Evolutionary conservation across 768 basidiomycete genomes (phyloP).

Genomic region (Kwoniella sp.): DNA sequence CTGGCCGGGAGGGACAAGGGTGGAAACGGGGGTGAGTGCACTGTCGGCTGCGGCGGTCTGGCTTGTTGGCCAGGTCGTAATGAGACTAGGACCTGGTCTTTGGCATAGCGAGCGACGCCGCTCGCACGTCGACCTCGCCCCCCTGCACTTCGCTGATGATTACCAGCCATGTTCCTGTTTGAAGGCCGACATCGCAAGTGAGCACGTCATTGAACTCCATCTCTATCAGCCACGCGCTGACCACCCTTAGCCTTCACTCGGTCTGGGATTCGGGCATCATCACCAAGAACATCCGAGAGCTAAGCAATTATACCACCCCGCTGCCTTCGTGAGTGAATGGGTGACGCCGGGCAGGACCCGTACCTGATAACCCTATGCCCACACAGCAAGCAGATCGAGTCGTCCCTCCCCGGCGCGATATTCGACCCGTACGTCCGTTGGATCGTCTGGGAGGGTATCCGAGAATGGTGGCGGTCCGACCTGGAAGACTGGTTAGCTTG

Average conservation of each 20-base stretch:
- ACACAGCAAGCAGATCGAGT: conserved; percentile 58
- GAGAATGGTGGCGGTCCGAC: conserved; percentile 63
- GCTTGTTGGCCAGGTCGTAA: too few relatives aligned
- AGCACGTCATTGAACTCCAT: conserved; percentile 42
- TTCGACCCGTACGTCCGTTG: conserved; percentile 85
- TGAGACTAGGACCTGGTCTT: too few relatives aligned
- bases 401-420: conserved; percentile 66
- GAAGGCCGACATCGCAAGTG: conserved; percentile 67
- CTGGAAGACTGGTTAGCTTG: conserved; percentile 66
- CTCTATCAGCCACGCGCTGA: not conserved
- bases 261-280: conserved; percentile 82
- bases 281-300: conserved; percentile 70
- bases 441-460: conserved; percentile 77
- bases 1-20: conserved; percentile 81
- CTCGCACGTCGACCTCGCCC: too few relatives aligned
- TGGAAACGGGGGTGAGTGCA: conserved; percentile 63
- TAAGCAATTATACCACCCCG: conserved; percentile 74
- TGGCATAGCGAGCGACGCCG: too few relatives aligned
- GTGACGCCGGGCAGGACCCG: not conserved
- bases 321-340: conserved; percentile 56
- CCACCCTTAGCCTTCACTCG: conserved; percentile 83
- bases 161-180: conserved; percentile 62
- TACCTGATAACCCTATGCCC: not conserved
- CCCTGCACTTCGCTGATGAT: not conserved
- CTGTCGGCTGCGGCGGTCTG: conserved; percentile 1